These are phyloP conservation scores for Porogramme epimiltina DNA, from an alignment of 1,284 basidiomycete genomes.

Conservation along the genomic window DNA sequence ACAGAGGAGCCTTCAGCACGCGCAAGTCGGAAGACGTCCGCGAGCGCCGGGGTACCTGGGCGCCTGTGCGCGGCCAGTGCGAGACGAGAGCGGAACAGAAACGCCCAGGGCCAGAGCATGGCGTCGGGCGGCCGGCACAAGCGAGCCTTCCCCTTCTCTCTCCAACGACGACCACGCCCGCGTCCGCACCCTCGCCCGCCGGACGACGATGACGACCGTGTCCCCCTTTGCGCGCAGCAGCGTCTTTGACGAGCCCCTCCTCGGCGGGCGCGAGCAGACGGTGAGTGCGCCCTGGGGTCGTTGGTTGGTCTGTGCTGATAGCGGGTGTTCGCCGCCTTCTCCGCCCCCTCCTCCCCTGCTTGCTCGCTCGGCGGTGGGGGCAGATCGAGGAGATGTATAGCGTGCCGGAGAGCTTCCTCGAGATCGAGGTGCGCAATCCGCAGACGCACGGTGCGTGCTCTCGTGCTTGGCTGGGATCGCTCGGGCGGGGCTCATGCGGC, in stretches of 20 bases:
- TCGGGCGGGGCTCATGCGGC: background rate
- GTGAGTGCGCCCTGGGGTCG: conserved; percentile 52
- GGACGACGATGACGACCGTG: conserved; percentile 60
- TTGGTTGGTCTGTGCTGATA: background rate
- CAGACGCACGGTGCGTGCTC: conserved; percentile 91
- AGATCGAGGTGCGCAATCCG: conserved; percentile 97
- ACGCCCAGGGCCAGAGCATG: no score
- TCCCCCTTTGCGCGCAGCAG: conserved; percentile 81
- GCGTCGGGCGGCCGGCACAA: no score
- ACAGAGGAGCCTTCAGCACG: no score
- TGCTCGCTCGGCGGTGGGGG: conserved; percentile 23
- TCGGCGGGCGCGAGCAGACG: conserved; percentile 77
- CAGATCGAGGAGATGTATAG: conserved; percentile 99
- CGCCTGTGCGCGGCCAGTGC: no score
- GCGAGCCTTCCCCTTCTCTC: background rate
- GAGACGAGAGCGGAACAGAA: no score
- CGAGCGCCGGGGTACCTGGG: no score
- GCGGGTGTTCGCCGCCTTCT: background rate
- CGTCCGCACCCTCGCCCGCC: no score
- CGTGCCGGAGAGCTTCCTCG: conserved; percentile 95
- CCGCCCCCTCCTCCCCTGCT: background rate
- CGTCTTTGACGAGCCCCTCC: conserved; percentile 73
- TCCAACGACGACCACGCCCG: background rate
- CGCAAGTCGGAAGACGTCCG: no score
- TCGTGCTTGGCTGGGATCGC: background rate